A percentile compares a stretch with the other conserved stretches of the same genome.
Evolutionary conservation across 352 stramenopile genomes (phyloP).

Genomic region (Albugo candida): DNA sequence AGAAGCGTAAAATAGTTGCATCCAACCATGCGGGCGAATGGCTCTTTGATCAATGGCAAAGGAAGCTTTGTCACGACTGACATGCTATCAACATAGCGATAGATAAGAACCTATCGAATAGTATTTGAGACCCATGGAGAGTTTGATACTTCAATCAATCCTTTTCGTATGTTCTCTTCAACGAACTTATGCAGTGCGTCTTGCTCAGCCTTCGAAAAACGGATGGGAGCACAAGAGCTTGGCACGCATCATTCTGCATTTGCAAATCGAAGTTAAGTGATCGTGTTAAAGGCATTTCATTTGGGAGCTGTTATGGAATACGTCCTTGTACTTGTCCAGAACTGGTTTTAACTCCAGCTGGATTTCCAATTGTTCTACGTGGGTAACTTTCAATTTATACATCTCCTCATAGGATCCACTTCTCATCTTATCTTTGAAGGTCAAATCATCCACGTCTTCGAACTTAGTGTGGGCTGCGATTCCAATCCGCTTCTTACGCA

Average conservation of each 20-base stretch:
- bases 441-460: too few species aligned
- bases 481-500: constrained; percentile 3
- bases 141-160: too few species aligned
- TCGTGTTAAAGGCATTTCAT: not conserved
- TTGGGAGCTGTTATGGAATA: constrained; percentile 4
- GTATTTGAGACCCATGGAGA: too few species aligned
- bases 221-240: constrained; percentile 3
- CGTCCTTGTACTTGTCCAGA: too few species aligned
- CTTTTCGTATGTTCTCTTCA: too few species aligned
- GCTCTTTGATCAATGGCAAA: constrained; percentile 12
- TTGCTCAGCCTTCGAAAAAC: constrained; percentile 6
- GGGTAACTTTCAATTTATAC: constrained; percentile 1
- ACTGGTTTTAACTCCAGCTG: too few species aligned
- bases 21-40: constrained; percentile 8
- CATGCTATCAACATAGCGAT: constrained; percentile 9
- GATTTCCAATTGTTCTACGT: too few species aligned
- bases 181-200: not conserved
- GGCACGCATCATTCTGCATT: constrained; percentile 5
- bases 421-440: too few species aligned
- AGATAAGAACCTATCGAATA: constrained; percentile 9
- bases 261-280: constrained; percentile 4
- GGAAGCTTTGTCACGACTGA: constrained; percentile 2
- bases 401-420: constrained; percentile 2
- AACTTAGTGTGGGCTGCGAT: not conserved
- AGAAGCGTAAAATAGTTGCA: not conserved